Evolutionary conservation across 2,329 filamentous ascomycete genomes (phyloP), one percentile per base, ranked within the genome.

Genomic region (Knufia petricola): DNA sequence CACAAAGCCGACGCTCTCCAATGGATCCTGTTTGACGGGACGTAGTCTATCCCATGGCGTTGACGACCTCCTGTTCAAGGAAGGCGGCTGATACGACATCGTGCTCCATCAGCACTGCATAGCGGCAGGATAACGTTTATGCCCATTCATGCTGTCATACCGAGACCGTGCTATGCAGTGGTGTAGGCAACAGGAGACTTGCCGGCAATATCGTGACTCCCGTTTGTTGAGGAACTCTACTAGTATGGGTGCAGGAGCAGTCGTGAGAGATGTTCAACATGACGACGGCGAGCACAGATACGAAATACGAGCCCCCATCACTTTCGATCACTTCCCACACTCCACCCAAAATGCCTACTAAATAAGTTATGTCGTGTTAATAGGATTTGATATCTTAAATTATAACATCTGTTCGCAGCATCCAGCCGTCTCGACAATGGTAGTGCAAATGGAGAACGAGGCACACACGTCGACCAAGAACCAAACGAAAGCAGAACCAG

Each of bases 1-100:
- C 3, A 87, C 87, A 55, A 95, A 75, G 1, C 90, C 89, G 57
- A 94, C 84, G 52, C 74, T 77, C 58, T 94, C 85, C 23, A 96
- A 72, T 12, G 85, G 79, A 64, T 95, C 88, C 50, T 80, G 70
- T 38, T 83, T 78, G 52, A 82, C 76, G 10, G 85, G 83, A 64
- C 84, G 88, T 55, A 94, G 70, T 54, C 85, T 75, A 51, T 77
- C 78, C 80, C 83, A 86, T 48, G 57, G 55, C 24, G 54, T 46
- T 23, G 55, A 54, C 2, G 55, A 54, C 43, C 57, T 59, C n/a
- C 57, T 51, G 17, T 49, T 48, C 3, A 53, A 36, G 3, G 46
- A 19, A 7, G 55, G 52, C 15, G 50, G 52, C 19, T 31, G 46
- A 46, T 36, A 55, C 58, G 36, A 59, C 51, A 24, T 62, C 3